These are phyloP conservation scores for Acephala macrosclerotiorum DNA, from an alignment of 2,329 filamentous ascomycete species.

Conservation along the genomic window DNA sequence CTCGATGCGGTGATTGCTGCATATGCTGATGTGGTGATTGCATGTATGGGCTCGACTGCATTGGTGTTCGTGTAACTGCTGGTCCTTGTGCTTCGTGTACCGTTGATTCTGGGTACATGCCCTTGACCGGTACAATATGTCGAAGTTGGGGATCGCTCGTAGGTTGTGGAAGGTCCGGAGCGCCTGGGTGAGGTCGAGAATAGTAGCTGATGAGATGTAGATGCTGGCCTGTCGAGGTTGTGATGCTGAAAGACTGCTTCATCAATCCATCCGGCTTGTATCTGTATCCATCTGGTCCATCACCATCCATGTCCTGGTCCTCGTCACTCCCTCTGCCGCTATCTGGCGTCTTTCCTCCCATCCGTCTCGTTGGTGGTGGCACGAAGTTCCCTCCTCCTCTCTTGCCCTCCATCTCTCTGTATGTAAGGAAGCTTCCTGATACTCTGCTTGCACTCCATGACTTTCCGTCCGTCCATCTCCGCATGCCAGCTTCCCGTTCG, in stretches of 20 bases:
- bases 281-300: conserved; percentile 85
- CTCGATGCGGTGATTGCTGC: conserved; percentile 46
- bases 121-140: conserved; percentile 86
- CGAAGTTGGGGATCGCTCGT: conserved; percentile 81
- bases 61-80: conserved; percentile 78
- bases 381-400: conserved; percentile 79
- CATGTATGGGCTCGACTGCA: conserved; percentile 58
- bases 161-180: conserved; percentile 79
- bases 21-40: conserved; percentile 49
- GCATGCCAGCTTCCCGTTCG: conserved; percentile 96
- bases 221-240: conserved; percentile 87
- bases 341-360: conserved; percentile 80
- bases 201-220: conserved; percentile 98
- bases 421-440: conserved; percentile 96
- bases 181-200: conserved; percentile 77
- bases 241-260: conserved; percentile 99
- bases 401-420: conserved; percentile 99
- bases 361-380: conserved; percentile 59
- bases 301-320: conserved; percentile 73
- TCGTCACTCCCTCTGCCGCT: conserved; percentile 84
- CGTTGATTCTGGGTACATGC: conserved; percentile 96
- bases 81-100: conserved; percentile 87
- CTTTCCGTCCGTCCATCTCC: conserved; percentile 98
- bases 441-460: conserved; percentile 98
- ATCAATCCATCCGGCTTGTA: conserved; percentile 97